phyloP scores from a whole-genome alignment of 345 rosid species.

The Eutrema yunnanense region DNA sequence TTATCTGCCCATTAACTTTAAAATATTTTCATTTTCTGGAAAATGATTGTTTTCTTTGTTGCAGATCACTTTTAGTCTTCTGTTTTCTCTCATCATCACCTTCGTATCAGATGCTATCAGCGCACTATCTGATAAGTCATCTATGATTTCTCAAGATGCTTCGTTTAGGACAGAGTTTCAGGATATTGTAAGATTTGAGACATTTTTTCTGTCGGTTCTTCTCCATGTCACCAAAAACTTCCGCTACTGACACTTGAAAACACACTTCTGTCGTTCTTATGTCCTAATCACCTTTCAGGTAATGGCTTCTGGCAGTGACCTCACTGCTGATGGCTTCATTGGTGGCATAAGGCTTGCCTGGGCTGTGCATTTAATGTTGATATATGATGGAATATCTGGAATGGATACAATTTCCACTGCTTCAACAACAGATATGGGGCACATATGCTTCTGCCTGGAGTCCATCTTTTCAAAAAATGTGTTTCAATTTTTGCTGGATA shows the following conservation, averaged over 20 bases:
- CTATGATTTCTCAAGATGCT: constrained; percentile 71
- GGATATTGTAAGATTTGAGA: constrained; percentile 62
- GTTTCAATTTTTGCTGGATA: constrained; percentile 76
- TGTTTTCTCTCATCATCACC: constrained; percentile 73
- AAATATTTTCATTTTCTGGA: neutral
- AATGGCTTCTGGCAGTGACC: constrained; percentile 55
- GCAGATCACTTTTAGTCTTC: constrained; percentile 84
- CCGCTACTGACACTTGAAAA: neutral
- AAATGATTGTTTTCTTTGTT: constrained; percentile 12
- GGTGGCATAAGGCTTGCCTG: constrained; percentile 84
- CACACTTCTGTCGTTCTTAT: constrained; percentile 14
- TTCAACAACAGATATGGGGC: constrained; percentile 56
- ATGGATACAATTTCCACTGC: constrained; percentile 48
- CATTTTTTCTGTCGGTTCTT: constrained; percentile 12
- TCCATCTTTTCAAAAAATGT: constrained; percentile 64
- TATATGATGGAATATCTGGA: constrained; percentile 54
- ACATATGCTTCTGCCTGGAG: constrained; percentile 69
- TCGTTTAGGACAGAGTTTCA: constrained; percentile 80
- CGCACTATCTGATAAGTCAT: constrained; percentile 68
- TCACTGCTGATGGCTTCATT: constrained; percentile 61
- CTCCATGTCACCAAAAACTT: constrained; percentile 8
- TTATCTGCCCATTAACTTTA: neutral
- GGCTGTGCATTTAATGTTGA: constrained; percentile 82
- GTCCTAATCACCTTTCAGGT: constrained; percentile 49
- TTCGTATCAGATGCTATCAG: constrained; percentile 88